phyloP scores from a whole-genome alignment of 1,284 basidiomycete species.

The Ceratobasidium sp. region DNA sequence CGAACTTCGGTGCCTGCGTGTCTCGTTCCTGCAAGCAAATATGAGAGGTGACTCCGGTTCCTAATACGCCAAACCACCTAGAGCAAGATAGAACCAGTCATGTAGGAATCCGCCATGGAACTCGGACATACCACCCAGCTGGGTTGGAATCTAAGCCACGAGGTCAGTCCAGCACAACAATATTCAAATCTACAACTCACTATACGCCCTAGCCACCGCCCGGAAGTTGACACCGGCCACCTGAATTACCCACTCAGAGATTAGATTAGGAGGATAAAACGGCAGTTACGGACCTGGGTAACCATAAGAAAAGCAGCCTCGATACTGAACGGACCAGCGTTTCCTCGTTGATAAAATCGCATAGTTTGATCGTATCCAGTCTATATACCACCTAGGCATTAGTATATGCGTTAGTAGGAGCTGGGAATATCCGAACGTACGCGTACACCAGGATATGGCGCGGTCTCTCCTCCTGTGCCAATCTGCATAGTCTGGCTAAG shows the following conservation, averaged over 20 bases:
- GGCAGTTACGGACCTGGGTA: slow-evolving; percentile 1
- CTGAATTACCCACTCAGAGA: neutral
- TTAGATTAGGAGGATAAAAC: no score
- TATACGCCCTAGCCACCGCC: neutral
- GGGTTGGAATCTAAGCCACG: neutral
- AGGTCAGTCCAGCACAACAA: neutral
- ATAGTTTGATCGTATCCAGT: neutral
- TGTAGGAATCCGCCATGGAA: no score
- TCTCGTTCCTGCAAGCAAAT: neutral
- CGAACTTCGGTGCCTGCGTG: neutral
- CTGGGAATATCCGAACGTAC: neutral
- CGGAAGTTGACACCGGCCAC: neutral
- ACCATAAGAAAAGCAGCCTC: slow-evolving; percentile 9
- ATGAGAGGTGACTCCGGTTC: neutral
- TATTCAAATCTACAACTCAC: neutral
- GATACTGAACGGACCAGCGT: slow-evolving; percentile 7
- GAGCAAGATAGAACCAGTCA: neutral
- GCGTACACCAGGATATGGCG: neutral
- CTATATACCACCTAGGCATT: neutral
- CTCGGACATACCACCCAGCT: neutral
- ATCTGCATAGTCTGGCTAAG: neutral
- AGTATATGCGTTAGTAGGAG: no score
- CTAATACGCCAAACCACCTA: slow-evolving; percentile 10
- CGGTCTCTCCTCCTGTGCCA: neutral
- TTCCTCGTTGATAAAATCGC: neutral